Conservation (phyloP, 2,329 filamentous ascomycete genomes). For the Endocalyx cinctus region DNA sequence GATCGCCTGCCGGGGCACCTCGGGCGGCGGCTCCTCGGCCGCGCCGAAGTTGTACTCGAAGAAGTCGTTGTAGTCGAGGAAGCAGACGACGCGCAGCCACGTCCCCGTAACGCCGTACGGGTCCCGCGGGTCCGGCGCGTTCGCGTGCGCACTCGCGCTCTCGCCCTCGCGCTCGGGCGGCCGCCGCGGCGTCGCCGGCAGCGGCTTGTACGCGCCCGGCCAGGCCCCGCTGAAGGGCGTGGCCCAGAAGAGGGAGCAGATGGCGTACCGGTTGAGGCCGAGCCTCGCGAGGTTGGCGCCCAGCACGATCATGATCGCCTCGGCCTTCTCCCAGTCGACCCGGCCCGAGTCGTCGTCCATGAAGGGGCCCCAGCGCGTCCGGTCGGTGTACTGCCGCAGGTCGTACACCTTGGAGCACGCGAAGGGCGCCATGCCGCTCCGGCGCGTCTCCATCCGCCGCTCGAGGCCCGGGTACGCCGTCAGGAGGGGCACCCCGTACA, state of each 20-base stretch:
- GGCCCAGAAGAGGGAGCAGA: conserved; percentile 51
- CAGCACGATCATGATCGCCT: conserved; percentile 67
- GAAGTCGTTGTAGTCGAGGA: conserved; percentile 67
- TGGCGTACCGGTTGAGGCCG: conserved; percentile 36
- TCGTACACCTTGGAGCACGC: conserved; percentile 71
- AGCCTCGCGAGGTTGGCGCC: conserved; percentile 56
- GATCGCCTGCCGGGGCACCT: conserved; percentile 48
- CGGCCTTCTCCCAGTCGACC: conserved; percentile 78
- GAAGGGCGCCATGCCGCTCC: conserved; percentile 46
- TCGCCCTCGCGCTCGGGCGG: conserved; percentile 30
- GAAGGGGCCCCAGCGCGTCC: conserved; percentile 68
- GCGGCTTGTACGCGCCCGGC: conserved; percentile 42
- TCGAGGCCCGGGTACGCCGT: conserved; percentile 24
- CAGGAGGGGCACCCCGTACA: conserved; percentile 59
- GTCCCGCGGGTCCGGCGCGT: conserved; percentile 52
- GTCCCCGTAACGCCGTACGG: conserved; percentile 68
- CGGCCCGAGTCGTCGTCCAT: conserved; percentile 53
- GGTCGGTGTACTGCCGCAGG: conserved; percentile 59
- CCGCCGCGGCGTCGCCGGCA: conserved; percentile 20
- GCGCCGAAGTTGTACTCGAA: conserved; percentile 66
- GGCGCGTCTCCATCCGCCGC: conserved; percentile 28
- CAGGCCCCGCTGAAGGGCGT: conserved; percentile 53
- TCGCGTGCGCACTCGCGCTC: too few species aligned
- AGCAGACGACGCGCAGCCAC: conserved; percentile 60
- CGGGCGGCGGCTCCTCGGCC: conserved; percentile 33